phyloP scores from a whole-genome alignment of 306 rosid species.

The Acacia acuminata region DNA sequence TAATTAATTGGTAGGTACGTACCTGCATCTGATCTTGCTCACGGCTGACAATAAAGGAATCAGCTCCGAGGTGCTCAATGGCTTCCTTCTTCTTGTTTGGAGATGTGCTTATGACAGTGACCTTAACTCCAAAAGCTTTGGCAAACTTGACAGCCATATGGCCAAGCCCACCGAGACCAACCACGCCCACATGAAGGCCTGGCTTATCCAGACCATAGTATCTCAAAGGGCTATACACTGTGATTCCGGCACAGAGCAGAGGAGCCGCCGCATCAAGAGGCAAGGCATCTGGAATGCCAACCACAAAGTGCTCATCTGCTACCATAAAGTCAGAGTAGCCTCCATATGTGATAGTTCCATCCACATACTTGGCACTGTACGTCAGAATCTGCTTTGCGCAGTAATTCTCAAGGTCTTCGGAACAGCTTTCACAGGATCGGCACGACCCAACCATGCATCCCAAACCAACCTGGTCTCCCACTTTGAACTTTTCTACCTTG shows the following conservation, averaged over 20 bases:
- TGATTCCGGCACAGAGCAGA: not conserved
- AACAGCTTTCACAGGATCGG: slow-evolving; percentile 36
- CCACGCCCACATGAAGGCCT: slow-evolving; percentile 47
- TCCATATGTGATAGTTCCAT: slow-evolving; percentile 33
- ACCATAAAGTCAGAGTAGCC: slow-evolving; percentile 38
- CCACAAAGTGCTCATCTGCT: not conserved
- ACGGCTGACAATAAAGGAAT: not conserved
- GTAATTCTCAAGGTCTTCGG: not conserved
- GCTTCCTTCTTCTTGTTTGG: not conserved
- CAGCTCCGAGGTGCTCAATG: not conserved
- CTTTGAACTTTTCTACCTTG: slow-evolving; percentile 53
- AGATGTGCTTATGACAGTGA: not conserved
- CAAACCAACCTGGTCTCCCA: slow-evolving; percentile 63
- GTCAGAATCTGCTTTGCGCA: not conserved
- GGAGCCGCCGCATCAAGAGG: not conserved
- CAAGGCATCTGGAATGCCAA: not conserved
- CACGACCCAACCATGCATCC: slow-evolving; percentile 61
- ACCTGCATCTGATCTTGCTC: slow-evolving; percentile 44
- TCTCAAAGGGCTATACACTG: not conserved
- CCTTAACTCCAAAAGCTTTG: slow-evolving; percentile 53
- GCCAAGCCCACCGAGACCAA: slow-evolving; percentile 64
- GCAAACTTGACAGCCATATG: slow-evolving; percentile 65
- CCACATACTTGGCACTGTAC: not conserved
- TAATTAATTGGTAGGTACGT: too few relatives aligned
- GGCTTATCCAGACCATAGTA: slow-evolving; percentile 54